Base-by-base conservation (phyloP, 495 filamentous ascomycete genomes). In the Talaromyces stipitatus region DNA sequence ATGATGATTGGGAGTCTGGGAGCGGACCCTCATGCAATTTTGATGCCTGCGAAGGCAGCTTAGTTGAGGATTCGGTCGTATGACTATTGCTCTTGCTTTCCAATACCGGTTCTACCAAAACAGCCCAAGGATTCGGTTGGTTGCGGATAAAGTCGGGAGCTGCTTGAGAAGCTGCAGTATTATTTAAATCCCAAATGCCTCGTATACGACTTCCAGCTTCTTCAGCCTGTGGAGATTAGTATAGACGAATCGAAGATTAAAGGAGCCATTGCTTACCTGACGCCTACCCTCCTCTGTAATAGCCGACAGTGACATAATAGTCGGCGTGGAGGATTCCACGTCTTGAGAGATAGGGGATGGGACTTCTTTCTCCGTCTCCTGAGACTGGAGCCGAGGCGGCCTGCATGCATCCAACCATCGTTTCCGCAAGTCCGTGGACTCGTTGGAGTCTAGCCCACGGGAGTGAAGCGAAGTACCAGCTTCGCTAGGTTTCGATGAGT, bases 211-310 rank as follows among this genome's bases (percentile, higher is more conserved):
- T 51, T 48, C 48, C 48, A 2, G 48, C 48, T 30, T 51, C 48
- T 30, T 51, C 48, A 4, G 48, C 48, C 48, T 51, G 27, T 27
- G 14, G 4, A 30, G 16, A 12, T 51, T 51, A 51, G 48, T 5
- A 29, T 51, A 16, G 11, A 16, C 2, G 24, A 6, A 51, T 18
- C 11, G n/a, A n/a, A 51, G n/a, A 20, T 45, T 48, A 5, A 26
- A 23, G 45, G 1, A 30, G 12, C n/a, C 4, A 18, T 12, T 28
- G 27, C 48, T 30, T 51, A 51, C 48, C 27, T 51, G 48, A 30
- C 48, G 48, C 30, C 48, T 51, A 12, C 48, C 48, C 20, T 51
- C 48, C 16, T 27, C 48, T 22, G 48, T 51, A 12, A 51, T 51
- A 10, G 48, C 48, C 8, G 48, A 51, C 27, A 51, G 20, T 10